These are phyloP conservation scores for Colletotrichum destructivum DNA, from an alignment of 2,329 filamentous ascomycete genomes.

Conservation along the genomic window DNA sequence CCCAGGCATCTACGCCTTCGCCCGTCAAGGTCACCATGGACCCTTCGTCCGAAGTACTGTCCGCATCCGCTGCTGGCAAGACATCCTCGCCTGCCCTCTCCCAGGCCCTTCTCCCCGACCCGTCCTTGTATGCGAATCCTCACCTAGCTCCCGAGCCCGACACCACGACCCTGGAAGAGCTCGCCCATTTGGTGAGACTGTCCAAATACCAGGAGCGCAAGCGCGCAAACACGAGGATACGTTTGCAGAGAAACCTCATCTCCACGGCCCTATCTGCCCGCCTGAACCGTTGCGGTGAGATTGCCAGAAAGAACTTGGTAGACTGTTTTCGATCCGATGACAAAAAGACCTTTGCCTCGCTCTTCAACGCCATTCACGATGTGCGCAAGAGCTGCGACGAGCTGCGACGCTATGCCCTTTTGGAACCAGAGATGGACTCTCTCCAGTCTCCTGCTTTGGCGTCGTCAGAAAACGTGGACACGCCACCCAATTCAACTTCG, in stretches of 20 bases:
- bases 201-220: slow-evolving; percentile 88
- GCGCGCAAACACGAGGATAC: slow-evolving; percentile 79
- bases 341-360: slow-evolving; percentile 80
- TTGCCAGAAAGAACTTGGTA: slow-evolving; percentile 81
- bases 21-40: slow-evolving; percentile 43
- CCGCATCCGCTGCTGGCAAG: slow-evolving; percentile 56
- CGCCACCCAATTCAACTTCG: slow-evolving; percentile 26
- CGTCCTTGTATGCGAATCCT: slow-evolving; percentile 76
- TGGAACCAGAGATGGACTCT: slow-evolving; percentile 80
- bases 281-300: slow-evolving; percentile 81
- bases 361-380: slow-evolving; percentile 85
- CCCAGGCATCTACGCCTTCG: slow-evolving; percentile 55
- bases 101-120: slow-evolving; percentile 71
- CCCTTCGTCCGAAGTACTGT: slow-evolving; percentile 47
- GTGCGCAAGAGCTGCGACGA: slow-evolving; percentile 84
- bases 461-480: slow-evolving; percentile 47
- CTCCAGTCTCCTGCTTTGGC: slow-evolving; percentile 66
- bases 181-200: slow-evolving; percentile 83
- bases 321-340: slow-evolving; percentile 85
- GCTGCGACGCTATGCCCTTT: slow-evolving; percentile 77
- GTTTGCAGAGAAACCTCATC: slow-evolving; percentile 81
- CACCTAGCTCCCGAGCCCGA: slow-evolving; percentile 73
- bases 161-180: slow-evolving; percentile 80
- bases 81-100: slow-evolving; percentile 62
- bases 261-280: slow-evolving; percentile 83